These are phyloP conservation scores for Monosporascus sp. DNA, from an alignment of 2,329 filamentous ascomycete species.

Conservation along the genomic window DNA sequence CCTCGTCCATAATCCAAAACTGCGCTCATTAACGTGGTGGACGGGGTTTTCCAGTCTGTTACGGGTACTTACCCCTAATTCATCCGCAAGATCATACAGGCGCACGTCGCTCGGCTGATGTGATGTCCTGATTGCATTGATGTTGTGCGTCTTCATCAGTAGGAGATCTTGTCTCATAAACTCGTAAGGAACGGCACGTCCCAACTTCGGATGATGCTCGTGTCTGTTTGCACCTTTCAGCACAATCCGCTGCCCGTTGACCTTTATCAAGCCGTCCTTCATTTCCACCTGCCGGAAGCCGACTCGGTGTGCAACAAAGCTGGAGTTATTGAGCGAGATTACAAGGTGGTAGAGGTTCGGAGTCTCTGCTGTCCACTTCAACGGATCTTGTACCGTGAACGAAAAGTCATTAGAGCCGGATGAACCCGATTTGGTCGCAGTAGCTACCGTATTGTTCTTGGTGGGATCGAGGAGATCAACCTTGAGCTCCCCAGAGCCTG, in stretches of 20 bases:
- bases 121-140: constrained; percentile 57
- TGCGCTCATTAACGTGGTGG: constrained; percentile 19
- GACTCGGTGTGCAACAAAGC: constrained; percentile 41
- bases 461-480: constrained; percentile 51
- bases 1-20: constrained; percentile 50
- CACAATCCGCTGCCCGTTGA: constrained; percentile 53
- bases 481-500: constrained; percentile 53
- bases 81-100: constrained; percentile 50
- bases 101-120: constrained; percentile 53
- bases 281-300: constrained; percentile 58
- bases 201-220: constrained; percentile 53
- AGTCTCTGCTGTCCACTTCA: constrained; percentile 59
- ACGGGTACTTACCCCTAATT: constrained; percentile 35
- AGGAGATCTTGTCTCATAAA: constrained; percentile 51
- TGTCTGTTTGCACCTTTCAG: constrained; percentile 58
- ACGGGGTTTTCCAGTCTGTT: background rate
- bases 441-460: constrained; percentile 50
- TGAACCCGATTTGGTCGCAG: constrained; percentile 39
- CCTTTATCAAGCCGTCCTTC: constrained; percentile 48
- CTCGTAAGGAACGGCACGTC: constrained; percentile 49
- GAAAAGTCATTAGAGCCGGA: constrained; percentile 31
- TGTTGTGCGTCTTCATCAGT: constrained; percentile 57
- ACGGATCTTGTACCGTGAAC: constrained; percentile 36
- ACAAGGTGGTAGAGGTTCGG: constrained; percentile 48
- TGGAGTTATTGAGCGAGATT: constrained; percentile 20